Evolutionary conservation across 441 rosid genomes (phyloP).

Genomic region (Erodium trifolium): DNA sequence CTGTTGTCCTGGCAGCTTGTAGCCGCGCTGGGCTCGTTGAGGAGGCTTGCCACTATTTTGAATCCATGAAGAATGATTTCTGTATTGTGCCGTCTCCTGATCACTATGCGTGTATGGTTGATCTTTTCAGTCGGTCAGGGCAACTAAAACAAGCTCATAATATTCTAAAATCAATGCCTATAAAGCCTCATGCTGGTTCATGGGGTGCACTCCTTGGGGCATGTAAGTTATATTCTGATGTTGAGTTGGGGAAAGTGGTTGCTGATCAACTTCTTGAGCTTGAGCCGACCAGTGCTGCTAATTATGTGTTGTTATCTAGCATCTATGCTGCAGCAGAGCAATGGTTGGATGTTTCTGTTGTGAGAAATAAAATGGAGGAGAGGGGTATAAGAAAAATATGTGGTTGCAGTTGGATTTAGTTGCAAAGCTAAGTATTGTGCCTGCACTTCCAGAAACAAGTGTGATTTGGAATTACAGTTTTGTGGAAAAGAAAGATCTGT

Average conservation of each 20-base stretch:
- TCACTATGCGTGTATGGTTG: constrained; percentile 69
- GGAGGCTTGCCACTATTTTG: constrained; percentile 58
- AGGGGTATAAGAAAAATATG: constrained; percentile 51
- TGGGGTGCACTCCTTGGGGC: constrained; percentile 85
- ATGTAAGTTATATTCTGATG: constrained; percentile 47
- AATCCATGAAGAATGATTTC: constrained; percentile 39
- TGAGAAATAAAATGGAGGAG: constrained; percentile 59
- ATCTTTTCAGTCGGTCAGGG: constrained; percentile 68
- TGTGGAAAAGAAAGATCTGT: background rate
- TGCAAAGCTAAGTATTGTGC: background rate
- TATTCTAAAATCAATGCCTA: constrained; percentile 47
- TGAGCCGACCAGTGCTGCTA: constrained; percentile 60
- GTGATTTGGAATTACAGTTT: background rate
- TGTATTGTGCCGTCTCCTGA: constrained; percentile 45
- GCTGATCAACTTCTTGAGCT: constrained; percentile 46
- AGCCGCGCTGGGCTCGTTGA: constrained; percentile 55
- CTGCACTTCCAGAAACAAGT: background rate
- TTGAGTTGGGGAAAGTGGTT: constrained; percentile 50
- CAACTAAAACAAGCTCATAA: constrained; percentile 48
- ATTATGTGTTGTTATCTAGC: constrained; percentile 59
- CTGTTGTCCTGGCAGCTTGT: constrained; percentile 57
- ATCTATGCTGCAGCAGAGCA: constrained; percentile 66
- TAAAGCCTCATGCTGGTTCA: constrained; percentile 57
- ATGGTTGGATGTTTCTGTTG: constrained; percentile 52
- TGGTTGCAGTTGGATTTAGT: constrained; percentile 50